phyloP scores from a whole-genome alignment of 805 yeast species.

The Schizosaccharomyces osmophilus region DNA sequence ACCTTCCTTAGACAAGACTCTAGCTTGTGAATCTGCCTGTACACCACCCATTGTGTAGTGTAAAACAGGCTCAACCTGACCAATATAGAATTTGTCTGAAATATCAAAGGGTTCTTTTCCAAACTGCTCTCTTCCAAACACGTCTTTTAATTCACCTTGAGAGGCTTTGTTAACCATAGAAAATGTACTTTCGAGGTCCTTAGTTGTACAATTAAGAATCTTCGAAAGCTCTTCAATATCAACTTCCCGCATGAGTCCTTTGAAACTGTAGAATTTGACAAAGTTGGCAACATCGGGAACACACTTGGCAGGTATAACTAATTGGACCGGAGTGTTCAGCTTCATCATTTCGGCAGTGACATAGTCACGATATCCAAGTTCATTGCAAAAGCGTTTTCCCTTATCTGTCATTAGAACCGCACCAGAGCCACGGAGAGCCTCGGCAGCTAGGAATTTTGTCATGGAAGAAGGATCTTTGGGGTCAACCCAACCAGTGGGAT shows the following conservation, averaged over 20 bases:
- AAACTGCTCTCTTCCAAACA: slow-evolving; percentile 25
- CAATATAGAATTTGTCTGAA: slow-evolving; percentile 23
- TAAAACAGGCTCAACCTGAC: slow-evolving; percentile 30
- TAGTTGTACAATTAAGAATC: slow-evolving; percentile 17
- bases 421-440: slow-evolving; percentile 42
- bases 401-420: slow-evolving; percentile 29
- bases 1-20: slow-evolving; percentile 15
- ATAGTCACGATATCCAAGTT: slow-evolving; percentile 34
- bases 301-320: slow-evolving; percentile 25
- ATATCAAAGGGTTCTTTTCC: slow-evolving; percentile 23
- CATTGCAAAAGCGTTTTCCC: slow-evolving; percentile 36
- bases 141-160: slow-evolving; percentile 16
- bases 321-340: slow-evolving; percentile 21
- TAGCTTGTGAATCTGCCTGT: slow-evolving; percentile 24
- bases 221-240: slow-evolving; percentile 19
- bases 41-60: slow-evolving; percentile 53
- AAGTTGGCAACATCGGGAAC: slow-evolving; percentile 25
- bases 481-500: slow-evolving; percentile 41
- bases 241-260: slow-evolving; percentile 28
- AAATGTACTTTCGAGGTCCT: slow-evolving; percentile 16
- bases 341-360: slow-evolving; percentile 34
- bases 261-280: slow-evolving; percentile 30
- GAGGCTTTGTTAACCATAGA: slow-evolving; percentile 20
- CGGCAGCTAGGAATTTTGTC: slow-evolving; percentile 37
- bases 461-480: slow-evolving; percentile 25